Evolutionary conservation across 2,329 filamentous ascomycete genomes (phyloP), one percentile per base, ranked within the genome.

Genomic region (Penicillium capsulatum): DNA sequence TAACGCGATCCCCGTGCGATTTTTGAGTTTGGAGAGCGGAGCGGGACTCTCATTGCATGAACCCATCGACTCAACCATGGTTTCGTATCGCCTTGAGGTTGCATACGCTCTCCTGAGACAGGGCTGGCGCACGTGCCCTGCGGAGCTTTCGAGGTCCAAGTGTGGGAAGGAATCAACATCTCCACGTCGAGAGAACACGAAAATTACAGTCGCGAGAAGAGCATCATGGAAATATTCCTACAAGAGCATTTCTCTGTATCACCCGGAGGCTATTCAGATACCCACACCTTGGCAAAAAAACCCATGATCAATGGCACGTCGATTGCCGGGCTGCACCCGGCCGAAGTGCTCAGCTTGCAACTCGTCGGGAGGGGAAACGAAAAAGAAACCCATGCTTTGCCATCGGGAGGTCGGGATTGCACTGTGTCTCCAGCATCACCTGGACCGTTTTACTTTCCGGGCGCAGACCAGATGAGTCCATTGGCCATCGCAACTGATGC

Each of bases 91-190:
- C 28, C 27, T 13, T 24, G 42, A 44, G 33, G 42, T 54, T 51
- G 40, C 47, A 47, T 47, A 42, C 26, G n/a, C 34, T 31, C 30
- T 38, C 31, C 28, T 41, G 36, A 45, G 42, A 45, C 36, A 43
- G 39, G 40, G 42, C 31, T 47, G 31, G 28, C 27, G 51, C 49
- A 54, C 49, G 47, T 54, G 51, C 42, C 45, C 17, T 22, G 9
- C 9, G 5, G 9, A 22, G 19, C 19, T 22, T 22, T 7, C 22
- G 26, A 28, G 26, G 9, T 11, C 26, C 13, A 14, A 5, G 26
- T 11, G 22, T 15, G 28, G 20, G 10, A 15, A 35, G 17, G n/a
- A 33, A 35, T 41, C 43, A 30, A n/a, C 34, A 33, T 45, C 34
- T 37, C 30, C 29, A 43, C 34, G 36, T 24, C 14, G 29, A 41